These are phyloP conservation scores for Tricladium varicosporioides DNA, from an alignment of 2,329 filamentous ascomycete species.

Conservation along the genomic window DNA sequence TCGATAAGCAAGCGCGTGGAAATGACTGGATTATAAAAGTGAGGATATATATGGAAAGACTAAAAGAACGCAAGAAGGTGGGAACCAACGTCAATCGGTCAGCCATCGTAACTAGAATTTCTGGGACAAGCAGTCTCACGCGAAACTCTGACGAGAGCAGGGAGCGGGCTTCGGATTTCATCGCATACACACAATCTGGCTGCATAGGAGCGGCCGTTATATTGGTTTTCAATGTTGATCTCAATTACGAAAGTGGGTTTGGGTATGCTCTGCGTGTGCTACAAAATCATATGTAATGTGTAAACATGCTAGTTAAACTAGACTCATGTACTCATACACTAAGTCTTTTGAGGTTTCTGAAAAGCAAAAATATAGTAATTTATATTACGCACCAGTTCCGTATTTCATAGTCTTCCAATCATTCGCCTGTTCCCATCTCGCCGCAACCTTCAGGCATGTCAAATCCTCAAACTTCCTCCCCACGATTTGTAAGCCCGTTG, in stretches of 20 bases:
- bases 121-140: background rate
- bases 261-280: background rate
- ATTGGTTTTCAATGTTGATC: background rate
- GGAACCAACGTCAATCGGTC: too few relatives aligned
- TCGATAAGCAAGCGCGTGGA: too few relatives aligned
- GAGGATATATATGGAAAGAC: too few relatives aligned
- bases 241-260: background rate
- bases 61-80: too few relatives aligned
- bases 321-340: too few relatives aligned
- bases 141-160: background rate
- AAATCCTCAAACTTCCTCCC: slow-evolving; percentile 52
- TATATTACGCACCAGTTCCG: background rate
- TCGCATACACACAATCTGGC: background rate
- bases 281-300: background rate
- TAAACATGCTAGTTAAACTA: background rate
- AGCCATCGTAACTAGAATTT: background rate
- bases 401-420: slow-evolving; percentile 40
- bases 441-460: slow-evolving; percentile 42
- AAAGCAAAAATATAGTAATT: too few relatives aligned
- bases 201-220: background rate
- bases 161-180: background rate
- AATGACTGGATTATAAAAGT: too few relatives aligned
- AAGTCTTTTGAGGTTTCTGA: too few relatives aligned
- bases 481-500: slow-evolving; percentile 55
- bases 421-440: slow-evolving; percentile 45